Evolutionary conservation across 352 stramenopile species (phyloP).

Genomic region (Phytophthora cryptogea): DNA sequence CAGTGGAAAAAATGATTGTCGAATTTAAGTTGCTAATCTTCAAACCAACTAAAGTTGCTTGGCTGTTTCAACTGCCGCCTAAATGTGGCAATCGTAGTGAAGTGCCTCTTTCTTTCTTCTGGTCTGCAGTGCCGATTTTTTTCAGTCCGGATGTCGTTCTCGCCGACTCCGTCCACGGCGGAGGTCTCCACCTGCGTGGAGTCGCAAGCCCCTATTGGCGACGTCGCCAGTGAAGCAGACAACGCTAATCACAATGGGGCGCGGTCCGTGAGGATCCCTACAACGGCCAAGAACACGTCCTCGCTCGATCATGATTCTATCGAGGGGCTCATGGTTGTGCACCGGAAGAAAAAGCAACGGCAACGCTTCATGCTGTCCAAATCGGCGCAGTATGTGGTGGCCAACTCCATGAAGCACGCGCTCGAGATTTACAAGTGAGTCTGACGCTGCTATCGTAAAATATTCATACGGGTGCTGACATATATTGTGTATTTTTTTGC

Average conservation of each 20-base stretch:
- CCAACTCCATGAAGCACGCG: slow-evolving; percentile 51
- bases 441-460: background rate
- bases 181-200: slow-evolving; percentile 18
- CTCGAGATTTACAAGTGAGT: slow-evolving; percentile 65
- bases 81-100: slow-evolving; percentile 2
- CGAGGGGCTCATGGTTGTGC: slow-evolving; percentile 64
- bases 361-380: slow-evolving; percentile 55
- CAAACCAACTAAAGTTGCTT: background rate
- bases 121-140: background rate
- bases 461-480: background rate
- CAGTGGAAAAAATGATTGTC: too few species aligned
- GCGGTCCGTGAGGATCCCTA: slow-evolving; percentile 16
- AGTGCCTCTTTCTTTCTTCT: background rate
- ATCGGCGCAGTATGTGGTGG: slow-evolving; percentile 53
- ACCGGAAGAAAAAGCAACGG: slow-evolving; percentile 65
- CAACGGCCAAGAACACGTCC: slow-evolving; percentile 22
- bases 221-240: background rate
- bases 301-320: slow-evolving; percentile 48
- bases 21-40: too few species aligned
- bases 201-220: background rate
- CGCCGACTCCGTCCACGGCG: background rate
- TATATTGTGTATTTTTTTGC: slow-evolving; percentile 1
- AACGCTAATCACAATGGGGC: background rate
- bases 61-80: slow-evolving; percentile 10
- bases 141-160: slow-evolving; percentile 14